phyloP scores from a whole-genome alignment of 441 rosid species.

The Euphorbia schlechtendalii region DNA sequence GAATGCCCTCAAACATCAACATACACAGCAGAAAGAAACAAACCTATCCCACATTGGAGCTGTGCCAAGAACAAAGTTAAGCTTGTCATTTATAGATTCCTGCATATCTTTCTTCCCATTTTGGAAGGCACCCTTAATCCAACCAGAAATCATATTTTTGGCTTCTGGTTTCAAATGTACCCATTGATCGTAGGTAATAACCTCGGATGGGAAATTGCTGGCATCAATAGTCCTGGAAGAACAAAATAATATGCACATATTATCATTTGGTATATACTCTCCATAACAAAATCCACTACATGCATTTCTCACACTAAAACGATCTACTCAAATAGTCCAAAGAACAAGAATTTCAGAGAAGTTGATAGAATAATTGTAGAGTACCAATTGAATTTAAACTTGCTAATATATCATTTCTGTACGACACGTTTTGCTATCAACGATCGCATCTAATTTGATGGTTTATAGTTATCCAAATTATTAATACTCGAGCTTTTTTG shows the following conservation, averaged over 20 bases:
- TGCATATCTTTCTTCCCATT: constrained; percentile 82
- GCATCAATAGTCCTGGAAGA: constrained; percentile 40
- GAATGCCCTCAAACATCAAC: neutral
- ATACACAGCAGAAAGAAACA: constrained; percentile 19
- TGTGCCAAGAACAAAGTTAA: constrained; percentile 60
- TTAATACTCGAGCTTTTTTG: too few species aligned
- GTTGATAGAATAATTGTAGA: neutral
- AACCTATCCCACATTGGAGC: constrained; percentile 87
- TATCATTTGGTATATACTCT: neutral
- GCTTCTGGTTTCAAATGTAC: constrained; percentile 57
- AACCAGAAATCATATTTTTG: constrained; percentile 49
- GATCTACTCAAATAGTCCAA: neutral
- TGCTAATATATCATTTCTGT: neutral
- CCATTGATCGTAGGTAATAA: constrained; percentile 75
- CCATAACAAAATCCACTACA: neutral
- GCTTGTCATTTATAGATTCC: constrained; percentile 67
- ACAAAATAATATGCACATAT: neutral
- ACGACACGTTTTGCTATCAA: neutral
- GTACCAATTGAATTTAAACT: neutral
- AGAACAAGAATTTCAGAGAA: neutral
- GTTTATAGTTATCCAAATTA: neutral
- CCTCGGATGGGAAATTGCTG: constrained; percentile 59
- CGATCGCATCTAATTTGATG: neutral
- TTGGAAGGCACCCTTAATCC: constrained; percentile 76
- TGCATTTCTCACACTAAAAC: neutral